phyloP scores from a whole-genome alignment of 306 rosid species.

The Datisca glomerata region DNA sequence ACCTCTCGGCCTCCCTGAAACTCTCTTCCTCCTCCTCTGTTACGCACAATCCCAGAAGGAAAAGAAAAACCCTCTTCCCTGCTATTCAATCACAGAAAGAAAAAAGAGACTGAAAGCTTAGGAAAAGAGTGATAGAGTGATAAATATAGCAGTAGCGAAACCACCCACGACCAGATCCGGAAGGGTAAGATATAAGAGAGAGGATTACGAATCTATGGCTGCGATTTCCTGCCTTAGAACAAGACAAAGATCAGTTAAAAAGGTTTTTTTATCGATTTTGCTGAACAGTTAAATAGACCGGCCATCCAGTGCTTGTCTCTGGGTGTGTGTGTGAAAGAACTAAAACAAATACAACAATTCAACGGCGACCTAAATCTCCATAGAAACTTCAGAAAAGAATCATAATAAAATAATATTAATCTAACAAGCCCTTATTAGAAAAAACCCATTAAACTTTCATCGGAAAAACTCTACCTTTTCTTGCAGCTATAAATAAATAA shows the following conservation, averaged over 20 bases:
- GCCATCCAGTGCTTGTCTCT: not conserved
- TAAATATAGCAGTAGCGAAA: not conserved
- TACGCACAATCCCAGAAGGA: not conserved
- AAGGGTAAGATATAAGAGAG: slow-evolving; percentile 6
- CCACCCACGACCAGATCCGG: not conserved
- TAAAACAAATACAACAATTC: slow-evolving; percentile 9
- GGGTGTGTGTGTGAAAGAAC: too few relatives aligned
- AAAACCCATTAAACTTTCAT: not conserved
- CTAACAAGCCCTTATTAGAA: not conserved
- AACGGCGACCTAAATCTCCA: slow-evolving; percentile 46
- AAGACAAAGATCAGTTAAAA: not conserved
- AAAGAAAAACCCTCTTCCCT: not conserved
- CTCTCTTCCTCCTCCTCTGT: slow-evolving; percentile 9
- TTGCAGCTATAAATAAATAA: too few relatives aligned
- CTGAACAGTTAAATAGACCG: slow-evolving; percentile 5
- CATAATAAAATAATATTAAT: not conserved
- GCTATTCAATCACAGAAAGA: not conserved
- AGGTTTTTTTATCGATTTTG: slow-evolving; percentile 7
- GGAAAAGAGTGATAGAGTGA: not conserved
- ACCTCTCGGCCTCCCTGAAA: slow-evolving; percentile 17
- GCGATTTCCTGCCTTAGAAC: slow-evolving; percentile 12
- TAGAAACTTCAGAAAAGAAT: slow-evolving; percentile 6
- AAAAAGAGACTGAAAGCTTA: not conserved
- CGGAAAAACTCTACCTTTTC: too few relatives aligned
- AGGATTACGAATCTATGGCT: slow-evolving; percentile 42